Base-by-base conservation (phyloP, 345 rosid genomes). In the Geranium rotundifolium region DNA sequence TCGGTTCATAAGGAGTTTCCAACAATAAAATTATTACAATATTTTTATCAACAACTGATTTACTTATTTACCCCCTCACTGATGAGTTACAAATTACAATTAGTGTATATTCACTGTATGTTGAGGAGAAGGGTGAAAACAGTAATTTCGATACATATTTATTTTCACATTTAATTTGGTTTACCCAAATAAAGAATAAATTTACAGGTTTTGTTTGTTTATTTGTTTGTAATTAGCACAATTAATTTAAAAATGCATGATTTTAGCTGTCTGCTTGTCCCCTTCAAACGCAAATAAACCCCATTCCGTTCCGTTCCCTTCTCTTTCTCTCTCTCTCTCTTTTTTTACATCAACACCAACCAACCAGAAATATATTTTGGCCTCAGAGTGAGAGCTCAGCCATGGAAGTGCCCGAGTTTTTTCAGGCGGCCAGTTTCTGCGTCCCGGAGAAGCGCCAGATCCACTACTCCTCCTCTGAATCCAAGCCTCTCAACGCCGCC, bases 381-480 rank as follows among this genome's bases (percentile, higher is more conserved):
- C 37, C 37, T 31, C 37, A 31, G 37, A 31, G 4, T 31, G 4
- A 31, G 4, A 31, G 37, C 37, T 31, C 37, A 31, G 37, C 37
- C 23, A 31, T 55, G 67, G 67, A 64, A 65, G 69, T 77, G 12
- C 76, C 77, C 0, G 67, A 76, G 39, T 69, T 68, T 63, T 67
- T 61, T 27, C 63, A 31, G 37, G 37, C 61, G 57, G 52, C 70
- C 29, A 14, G 58, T 18, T 63, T 58, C 66, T 66, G 66, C 56
- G 63, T 73, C 70, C 62, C 84, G 20, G 84, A 80, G 20, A 79
- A 69, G 49, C 78, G 66, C 56, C 83, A 65, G 37, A 31, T 31
- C 37, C 31, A 31, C 41, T 14, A 17, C 63, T 18, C 63, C 17
- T 7, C 63, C 39, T n/a, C 39, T 30, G 37, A 31, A 3, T 3